Conservation (phyloP, 1,139 yeast genomes). For the Geotrichum macrosporum region DNA sequence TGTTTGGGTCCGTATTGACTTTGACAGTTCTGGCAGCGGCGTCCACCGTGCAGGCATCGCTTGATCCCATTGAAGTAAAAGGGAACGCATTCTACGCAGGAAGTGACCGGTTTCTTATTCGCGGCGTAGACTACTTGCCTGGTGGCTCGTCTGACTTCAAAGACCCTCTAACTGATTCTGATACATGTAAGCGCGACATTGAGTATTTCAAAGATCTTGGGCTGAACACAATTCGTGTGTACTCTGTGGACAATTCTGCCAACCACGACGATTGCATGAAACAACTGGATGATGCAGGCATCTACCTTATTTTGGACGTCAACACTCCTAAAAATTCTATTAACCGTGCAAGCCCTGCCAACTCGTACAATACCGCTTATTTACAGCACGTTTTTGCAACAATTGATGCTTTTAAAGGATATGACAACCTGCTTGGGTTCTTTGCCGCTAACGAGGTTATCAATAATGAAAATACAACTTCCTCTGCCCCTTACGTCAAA, state of each 20-base stretch:
- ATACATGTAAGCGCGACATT: conserved; percentile 72
- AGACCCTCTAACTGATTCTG: conserved; percentile 72
- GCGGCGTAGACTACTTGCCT: conserved; percentile 79
- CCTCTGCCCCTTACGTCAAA: conserved; percentile 65
- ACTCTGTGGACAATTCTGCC: conserved; percentile 75
- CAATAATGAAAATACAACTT: conserved; percentile 76
- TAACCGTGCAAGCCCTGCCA: conserved; percentile 71
- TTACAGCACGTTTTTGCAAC: conserved; percentile 51
- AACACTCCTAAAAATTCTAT: conserved; percentile 78
- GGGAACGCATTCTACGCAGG: conserved; percentile 67
- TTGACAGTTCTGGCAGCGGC: conserved; percentile 9
- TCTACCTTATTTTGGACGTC: conserved; percentile 83
- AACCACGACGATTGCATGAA: conserved; percentile 91
- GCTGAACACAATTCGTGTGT: conserved; percentile 79
- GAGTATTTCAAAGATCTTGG: conserved; percentile 65
- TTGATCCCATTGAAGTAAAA: conserved; percentile 34
- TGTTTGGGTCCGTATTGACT: conserved; percentile 2
- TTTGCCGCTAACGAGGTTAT: conserved; percentile 94
- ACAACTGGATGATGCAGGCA: conserved; percentile 83
- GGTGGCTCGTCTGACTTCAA: conserved; percentile 53
- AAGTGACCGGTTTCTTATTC: conserved; percentile 76
- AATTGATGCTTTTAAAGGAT: conserved; percentile 72
- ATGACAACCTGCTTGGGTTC: conserved; percentile 83
- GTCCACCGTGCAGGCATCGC: conserved; percentile 12
- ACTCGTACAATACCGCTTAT: conserved; percentile 52